Evolutionary conservation across 1,284 basidiomycete genomes (phyloP).

Genomic region (Lentinula novae-zelandiae): DNA sequence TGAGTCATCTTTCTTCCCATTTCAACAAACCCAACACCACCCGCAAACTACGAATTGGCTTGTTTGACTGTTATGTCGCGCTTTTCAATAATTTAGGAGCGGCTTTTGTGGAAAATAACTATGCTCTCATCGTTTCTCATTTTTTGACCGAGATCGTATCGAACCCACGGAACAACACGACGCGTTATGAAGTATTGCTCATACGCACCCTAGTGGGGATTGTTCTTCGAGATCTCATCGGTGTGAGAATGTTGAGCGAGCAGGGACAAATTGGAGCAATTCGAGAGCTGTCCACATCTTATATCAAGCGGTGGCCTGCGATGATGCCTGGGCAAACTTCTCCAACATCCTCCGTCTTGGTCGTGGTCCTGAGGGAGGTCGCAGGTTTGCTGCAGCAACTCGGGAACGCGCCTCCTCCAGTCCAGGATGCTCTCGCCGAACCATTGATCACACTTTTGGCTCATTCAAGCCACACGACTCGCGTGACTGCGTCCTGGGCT

Average conservation of each 20-base stretch:
- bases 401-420: slow-evolving; percentile 86
- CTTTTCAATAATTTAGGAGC: slow-evolving; percentile 76
- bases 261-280: slow-evolving; percentile 92
- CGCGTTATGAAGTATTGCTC: slow-evolving; percentile 74
- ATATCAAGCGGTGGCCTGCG: slow-evolving; percentile 89
- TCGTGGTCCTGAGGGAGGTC: slow-evolving; percentile 80
- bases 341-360: slow-evolving; percentile 69
- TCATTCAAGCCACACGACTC: slow-evolving; percentile 86
- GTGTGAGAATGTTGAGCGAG: slow-evolving; percentile 85
- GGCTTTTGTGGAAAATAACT: slow-evolving; percentile 81
- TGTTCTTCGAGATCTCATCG: slow-evolving; percentile 83
- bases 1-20: slow-evolving; percentile 70
- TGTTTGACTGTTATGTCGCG: slow-evolving; percentile 88
- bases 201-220: slow-evolving; percentile 74
- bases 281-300: slow-evolving; percentile 77
- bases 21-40: slow-evolving; percentile 75
- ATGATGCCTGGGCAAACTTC: slow-evolving; percentile 83
- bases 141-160: slow-evolving; percentile 76
- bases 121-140: slow-evolving; percentile 76
- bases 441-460: slow-evolving; percentile 82
- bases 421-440: slow-evolving; percentile 87
- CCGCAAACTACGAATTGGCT: slow-evolving; percentile 75
- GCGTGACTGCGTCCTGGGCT: slow-evolving; percentile 84
- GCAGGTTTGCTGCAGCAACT: slow-evolving; percentile 85
- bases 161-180: slow-evolving; percentile 46